Evolutionary conservation across 1,284 basidiomycete species (phyloP).

Genomic region (Naganishia sp.): DNA sequence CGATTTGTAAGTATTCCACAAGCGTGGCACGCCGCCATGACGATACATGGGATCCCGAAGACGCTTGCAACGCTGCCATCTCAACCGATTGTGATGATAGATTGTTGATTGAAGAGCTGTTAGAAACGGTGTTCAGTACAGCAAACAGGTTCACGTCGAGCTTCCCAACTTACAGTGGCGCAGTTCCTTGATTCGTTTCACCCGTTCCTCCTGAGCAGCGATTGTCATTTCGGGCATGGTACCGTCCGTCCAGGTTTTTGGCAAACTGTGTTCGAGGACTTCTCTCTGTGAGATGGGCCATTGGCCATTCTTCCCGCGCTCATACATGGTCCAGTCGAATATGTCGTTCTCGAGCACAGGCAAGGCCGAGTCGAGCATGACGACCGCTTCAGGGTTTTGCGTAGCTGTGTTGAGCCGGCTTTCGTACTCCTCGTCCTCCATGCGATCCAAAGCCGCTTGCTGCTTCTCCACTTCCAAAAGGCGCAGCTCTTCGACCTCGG

Average conservation of each 20-base stretch:
- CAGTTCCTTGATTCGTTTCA: not conserved
- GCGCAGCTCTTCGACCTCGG: not conserved
- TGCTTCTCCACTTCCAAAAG: conserved; percentile 11
- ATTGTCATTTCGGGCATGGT: no score
- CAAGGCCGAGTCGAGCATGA: not conserved
- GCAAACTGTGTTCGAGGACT: not conserved
- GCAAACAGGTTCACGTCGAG: not conserved
- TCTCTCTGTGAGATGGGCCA: conserved; percentile 1
- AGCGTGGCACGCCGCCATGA: not conserved
- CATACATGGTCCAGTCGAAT: conserved; percentile 23
- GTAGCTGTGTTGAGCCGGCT: not conserved
- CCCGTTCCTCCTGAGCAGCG: no score
- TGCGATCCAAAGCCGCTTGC: conserved; percentile 5
- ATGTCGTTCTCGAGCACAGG: conserved; percentile 19
- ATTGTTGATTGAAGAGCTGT: conserved; percentile 7
- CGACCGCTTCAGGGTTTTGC: not conserved
- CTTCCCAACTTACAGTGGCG: not conserved
- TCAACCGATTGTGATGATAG: not conserved
- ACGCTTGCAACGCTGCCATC: conserved; percentile 17
- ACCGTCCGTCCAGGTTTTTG: not conserved
- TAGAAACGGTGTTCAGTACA: not conserved
- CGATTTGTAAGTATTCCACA: not conserved
- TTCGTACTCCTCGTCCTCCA: conserved; percentile 24
- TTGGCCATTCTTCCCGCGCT: not conserved
- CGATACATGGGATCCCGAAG: conserved; percentile 16